A percentile compares a stretch with the other conserved stretches of the same genome.
Evolutionary conservation across 2,329 filamentous ascomycete species (phyloP).

Genomic region (Monilinia fructicola): DNA sequence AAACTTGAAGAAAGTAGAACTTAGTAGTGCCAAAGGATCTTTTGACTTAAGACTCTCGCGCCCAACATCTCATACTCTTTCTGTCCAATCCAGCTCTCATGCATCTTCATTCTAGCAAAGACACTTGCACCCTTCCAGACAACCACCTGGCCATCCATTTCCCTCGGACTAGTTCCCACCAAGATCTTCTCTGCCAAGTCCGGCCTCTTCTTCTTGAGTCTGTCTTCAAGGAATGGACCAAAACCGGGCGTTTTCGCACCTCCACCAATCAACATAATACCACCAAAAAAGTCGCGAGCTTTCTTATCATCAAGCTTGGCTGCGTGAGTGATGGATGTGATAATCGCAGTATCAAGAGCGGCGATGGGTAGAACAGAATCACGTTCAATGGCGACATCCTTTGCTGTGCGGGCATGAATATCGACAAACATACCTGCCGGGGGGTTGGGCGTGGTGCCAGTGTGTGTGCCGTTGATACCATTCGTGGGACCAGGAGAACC

Average conservation of each 20-base stretch:
- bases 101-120: conserved; percentile 80
- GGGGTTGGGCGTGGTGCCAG: conserved; percentile 49
- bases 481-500: conserved; percentile 38
- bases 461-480: conserved; percentile 48
- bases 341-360: conserved; percentile 83
- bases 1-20: background rate
- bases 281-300: conserved; percentile 82
- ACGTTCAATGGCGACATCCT: conserved; percentile 61
- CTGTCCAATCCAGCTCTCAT: conserved; percentile 91
- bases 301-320: conserved; percentile 89
- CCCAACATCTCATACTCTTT: conserved; percentile 88
- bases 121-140: conserved; percentile 98
- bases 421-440: conserved; percentile 42
- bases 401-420: conserved; percentile 44
- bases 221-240: conserved; percentile 78
- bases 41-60: conserved; percentile 78
- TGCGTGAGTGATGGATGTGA: conserved; percentile 84
- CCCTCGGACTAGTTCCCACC: conserved; percentile 72
- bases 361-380: conserved; percentile 80
- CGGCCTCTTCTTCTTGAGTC: conserved; percentile 65
- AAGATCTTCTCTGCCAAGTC: conserved; percentile 61
- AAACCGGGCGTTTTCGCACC: conserved; percentile 80
- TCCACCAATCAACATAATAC: conserved; percentile 88
- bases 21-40: conserved; percentile 50
- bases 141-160: conserved; percentile 96